Evolutionary conservation across 2,329 filamentous ascomycete species (phyloP).

Genomic region (Hawksworthiomyces lignivorus): DNA sequence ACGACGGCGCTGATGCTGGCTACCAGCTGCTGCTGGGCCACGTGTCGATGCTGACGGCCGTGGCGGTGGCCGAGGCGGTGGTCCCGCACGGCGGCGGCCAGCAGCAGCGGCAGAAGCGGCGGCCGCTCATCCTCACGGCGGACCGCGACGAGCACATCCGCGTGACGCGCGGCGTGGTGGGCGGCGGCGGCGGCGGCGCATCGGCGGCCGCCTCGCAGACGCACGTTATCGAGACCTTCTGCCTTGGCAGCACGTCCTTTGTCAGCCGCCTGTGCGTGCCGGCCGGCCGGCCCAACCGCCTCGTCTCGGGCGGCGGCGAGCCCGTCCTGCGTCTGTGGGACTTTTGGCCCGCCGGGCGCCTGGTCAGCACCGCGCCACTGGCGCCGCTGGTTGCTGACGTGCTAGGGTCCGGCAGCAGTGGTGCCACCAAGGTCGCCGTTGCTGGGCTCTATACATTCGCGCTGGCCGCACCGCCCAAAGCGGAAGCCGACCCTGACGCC

Average conservation of each 20-base stretch:
- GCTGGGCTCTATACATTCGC: constrained; percentile 30
- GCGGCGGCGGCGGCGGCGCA: neutral
- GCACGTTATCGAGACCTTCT: constrained; percentile 83
- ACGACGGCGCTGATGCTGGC: constrained; percentile 21
- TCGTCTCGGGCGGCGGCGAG: constrained; percentile 86
- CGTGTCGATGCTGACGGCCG: constrained; percentile 85
- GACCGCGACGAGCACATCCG: constrained; percentile 71
- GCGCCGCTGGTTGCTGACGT: constrained; percentile 38
- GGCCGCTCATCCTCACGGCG: constrained; percentile 45
- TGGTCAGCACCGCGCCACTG: constrained; percentile 49
- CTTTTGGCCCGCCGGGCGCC: constrained; percentile 51
- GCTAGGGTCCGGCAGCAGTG: neutral
- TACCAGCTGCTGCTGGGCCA: constrained; percentile 68
- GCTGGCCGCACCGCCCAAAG: constrained; percentile 8
- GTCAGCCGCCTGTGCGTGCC: constrained; percentile 68
- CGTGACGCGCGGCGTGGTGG: constrained; percentile 60
- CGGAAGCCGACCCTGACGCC: neutral
- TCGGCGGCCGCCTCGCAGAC: constrained; percentile 51
- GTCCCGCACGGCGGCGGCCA: too few species aligned
- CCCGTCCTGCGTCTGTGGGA: constrained; percentile 72
- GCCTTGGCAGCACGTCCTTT: constrained; percentile 81
- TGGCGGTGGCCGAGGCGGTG: constrained; percentile 45
- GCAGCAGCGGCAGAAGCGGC: constrained; percentile 16
- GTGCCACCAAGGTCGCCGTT: constrained; percentile 37
- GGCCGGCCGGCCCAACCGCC: constrained; percentile 42